These are phyloP conservation scores for Russula brevipes DNA, from an alignment of 768 basidiomycete species.

Conservation along the genomic window DNA sequence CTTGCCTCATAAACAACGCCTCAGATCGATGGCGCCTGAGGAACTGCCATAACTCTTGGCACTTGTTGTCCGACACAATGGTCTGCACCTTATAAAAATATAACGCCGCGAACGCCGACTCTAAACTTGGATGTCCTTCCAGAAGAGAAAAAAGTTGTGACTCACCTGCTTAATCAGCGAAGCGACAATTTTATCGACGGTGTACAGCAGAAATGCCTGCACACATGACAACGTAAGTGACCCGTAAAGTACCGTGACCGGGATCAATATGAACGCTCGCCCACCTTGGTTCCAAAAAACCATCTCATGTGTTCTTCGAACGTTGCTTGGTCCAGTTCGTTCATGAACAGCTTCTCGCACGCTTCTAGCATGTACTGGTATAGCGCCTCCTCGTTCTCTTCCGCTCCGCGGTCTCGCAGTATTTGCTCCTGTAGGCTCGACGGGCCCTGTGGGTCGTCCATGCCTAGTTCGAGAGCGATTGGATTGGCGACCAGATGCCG, in stretches of 20 bases:
- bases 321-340: conserved; percentile 83
- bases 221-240: conserved; percentile 30
- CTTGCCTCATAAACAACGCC: conserved; percentile 52
- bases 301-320: conserved; percentile 96
- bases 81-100: conserved; percentile 67
- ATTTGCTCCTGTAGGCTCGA: conserved; percentile 64
- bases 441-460: conserved; percentile 78
- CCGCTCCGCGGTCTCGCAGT: conserved; percentile 44
- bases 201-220: conserved; percentile 88
- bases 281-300: conserved; percentile 84
- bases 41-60: conserved; percentile 78
- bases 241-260: neutral
- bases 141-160: neutral
- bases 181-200: conserved; percentile 86
- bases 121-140: neutral
- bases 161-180: conserved; percentile 86
- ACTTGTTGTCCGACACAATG: conserved; percentile 76
- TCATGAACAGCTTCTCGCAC: conserved; percentile 91
- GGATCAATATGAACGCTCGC: conserved; percentile 24
- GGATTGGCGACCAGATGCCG: conserved; percentile 67
- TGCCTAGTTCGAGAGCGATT: conserved; percentile 74
- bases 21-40: conserved; percentile 58
- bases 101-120: conserved; percentile 2
- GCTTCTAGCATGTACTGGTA: conserved; percentile 87
- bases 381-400: conserved; percentile 56